A percentile compares a stretch with the other conserved stretches of the same genome.
phyloP scores from a whole-genome alignment of 2,329 filamentous ascomycete species.

The Gliomastix tumulicola region DNA sequence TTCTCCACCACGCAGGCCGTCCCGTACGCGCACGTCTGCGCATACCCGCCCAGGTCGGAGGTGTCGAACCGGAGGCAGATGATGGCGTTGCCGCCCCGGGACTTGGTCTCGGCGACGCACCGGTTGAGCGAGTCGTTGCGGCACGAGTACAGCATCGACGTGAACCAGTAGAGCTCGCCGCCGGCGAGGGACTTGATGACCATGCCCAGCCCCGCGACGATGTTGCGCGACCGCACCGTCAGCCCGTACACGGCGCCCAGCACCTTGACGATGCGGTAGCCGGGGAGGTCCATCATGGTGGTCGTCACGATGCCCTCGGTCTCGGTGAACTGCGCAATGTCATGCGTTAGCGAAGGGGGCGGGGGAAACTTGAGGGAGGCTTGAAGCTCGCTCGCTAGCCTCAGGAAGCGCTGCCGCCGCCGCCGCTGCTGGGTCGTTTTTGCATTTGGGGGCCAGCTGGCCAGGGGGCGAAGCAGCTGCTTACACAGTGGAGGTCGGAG shows the following conservation, averaged over 20 bases:
- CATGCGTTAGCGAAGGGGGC: no score
- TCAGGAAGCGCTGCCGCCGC: no score
- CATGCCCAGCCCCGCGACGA: constrained; percentile 48
- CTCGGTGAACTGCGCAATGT: constrained; percentile 44
- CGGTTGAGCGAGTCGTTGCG: constrained; percentile 25
- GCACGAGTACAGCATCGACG: constrained; percentile 49
- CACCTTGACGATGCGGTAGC: constrained; percentile 49
- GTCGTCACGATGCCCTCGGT: constrained; percentile 55
- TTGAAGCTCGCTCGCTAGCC: no score
- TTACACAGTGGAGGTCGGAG: constrained; percentile 41
- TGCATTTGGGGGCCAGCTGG: no score
- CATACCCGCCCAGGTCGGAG: constrained; percentile 45
- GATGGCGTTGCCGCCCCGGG: constrained; percentile 51
- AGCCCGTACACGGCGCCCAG: constrained; percentile 53
- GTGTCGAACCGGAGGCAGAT: constrained; percentile 53
- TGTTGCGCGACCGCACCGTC: constrained; percentile 51
- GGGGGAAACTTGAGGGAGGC: no score
- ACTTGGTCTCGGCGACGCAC: constrained; percentile 42
- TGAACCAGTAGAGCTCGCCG: constrained; percentile 54
- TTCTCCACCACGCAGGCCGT: constrained; percentile 52
- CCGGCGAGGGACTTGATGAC: constrained; percentile 49
- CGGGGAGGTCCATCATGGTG: constrained; percentile 58
- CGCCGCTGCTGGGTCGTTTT: no score
- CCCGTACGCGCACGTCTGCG: constrained; percentile 54
- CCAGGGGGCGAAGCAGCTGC: background rate